Conservation (phyloP, 306 rosid species). For the Heteromeles arbutifolia region DNA sequence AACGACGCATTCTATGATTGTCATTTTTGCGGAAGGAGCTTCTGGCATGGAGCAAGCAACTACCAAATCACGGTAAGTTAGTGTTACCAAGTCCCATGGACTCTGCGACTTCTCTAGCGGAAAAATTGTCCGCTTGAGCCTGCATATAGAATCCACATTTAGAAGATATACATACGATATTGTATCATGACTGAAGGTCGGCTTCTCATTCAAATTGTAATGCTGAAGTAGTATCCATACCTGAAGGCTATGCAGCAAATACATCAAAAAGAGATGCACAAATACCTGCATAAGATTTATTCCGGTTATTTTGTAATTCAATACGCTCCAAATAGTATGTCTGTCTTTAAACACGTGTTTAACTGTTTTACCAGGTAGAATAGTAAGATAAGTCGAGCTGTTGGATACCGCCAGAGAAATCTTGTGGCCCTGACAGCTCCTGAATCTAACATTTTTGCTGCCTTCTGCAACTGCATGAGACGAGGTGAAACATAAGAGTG, state of each 20-base stretch:
- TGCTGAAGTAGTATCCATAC: constrained; percentile 27
- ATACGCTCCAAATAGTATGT: neutral
- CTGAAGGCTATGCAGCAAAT: constrained; percentile 93
- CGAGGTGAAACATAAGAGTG: constrained; percentile 15
- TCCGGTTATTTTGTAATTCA: constrained; percentile 22
- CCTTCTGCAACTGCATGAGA: constrained; percentile 71
- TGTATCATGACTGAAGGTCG: neutral
- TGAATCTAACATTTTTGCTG: constrained; percentile 81
- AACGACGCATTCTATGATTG: neutral
- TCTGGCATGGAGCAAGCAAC: constrained; percentile 18
- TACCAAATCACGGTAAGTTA: constrained; percentile 45
- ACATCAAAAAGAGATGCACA: constrained; percentile 96
- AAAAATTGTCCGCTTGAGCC: constrained; percentile 75
- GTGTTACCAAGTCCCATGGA: constrained; percentile 82
- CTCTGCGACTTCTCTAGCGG: constrained; percentile 76
- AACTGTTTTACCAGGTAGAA: constrained; percentile 66
- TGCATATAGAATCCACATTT: constrained; percentile 13
- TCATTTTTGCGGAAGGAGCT: neutral
- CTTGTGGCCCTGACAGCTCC: constrained; percentile 98
- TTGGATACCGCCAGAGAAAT: constrained; percentile 96
- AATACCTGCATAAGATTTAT: constrained; percentile 62
- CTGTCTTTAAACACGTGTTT: neutral
- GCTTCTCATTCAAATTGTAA: neutral
- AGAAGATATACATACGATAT: neutral
- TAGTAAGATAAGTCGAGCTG: constrained; percentile 71